Percentiles rank a stretch among this genome's conserved stretches.
These are phyloP conservation scores for Phytophthora cactorum DNA, from an alignment of 352 stramenopile species.

Conservation along the genomic window DNA sequence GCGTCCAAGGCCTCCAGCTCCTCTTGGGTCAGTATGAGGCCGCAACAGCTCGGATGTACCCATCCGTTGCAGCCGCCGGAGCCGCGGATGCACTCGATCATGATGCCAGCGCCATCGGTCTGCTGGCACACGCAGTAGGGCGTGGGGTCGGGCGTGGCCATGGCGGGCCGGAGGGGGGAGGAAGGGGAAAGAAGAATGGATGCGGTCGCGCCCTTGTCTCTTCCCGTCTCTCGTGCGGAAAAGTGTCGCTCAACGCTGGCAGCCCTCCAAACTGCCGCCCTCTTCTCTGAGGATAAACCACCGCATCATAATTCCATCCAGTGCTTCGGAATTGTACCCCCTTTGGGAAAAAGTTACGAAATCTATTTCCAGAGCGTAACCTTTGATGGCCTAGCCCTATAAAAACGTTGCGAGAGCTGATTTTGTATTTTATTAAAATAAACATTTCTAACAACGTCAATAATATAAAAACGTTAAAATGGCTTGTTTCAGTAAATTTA, in stretches of 20 bases:
- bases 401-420: no score
- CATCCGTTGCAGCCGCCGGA: conserved; percentile 91
- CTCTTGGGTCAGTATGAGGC: conserved; percentile 83
- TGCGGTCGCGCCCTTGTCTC: conserved; percentile 9
- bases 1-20: conserved; percentile 86
- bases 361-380: conserved; percentile 13
- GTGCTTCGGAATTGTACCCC: conserved; percentile 21
- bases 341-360: conserved; percentile 10
- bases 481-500: no score
- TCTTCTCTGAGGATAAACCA: conserved; percentile 15
- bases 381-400: not conserved
- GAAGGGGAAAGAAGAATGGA: conserved; percentile 3
- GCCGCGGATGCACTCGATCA: conserved; percentile 94
- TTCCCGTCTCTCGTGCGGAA: conserved; percentile 18
- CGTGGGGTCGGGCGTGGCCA: conserved; percentile 49
- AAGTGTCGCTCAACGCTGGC: conserved; percentile 12
- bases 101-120: conserved; percentile 85
- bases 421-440: no score
- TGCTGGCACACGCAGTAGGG: conserved; percentile 89
- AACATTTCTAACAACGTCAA: no score
- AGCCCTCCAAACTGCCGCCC: conserved; percentile 15
- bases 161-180: conserved; percentile 15
- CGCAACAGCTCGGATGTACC: conserved; percentile 90
- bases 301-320: conserved; percentile 14
- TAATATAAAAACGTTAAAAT: no score